Evolutionary conservation across 768 basidiomycete genomes (phyloP).

Genomic region (Candolleomyces aberdarensis): DNA sequence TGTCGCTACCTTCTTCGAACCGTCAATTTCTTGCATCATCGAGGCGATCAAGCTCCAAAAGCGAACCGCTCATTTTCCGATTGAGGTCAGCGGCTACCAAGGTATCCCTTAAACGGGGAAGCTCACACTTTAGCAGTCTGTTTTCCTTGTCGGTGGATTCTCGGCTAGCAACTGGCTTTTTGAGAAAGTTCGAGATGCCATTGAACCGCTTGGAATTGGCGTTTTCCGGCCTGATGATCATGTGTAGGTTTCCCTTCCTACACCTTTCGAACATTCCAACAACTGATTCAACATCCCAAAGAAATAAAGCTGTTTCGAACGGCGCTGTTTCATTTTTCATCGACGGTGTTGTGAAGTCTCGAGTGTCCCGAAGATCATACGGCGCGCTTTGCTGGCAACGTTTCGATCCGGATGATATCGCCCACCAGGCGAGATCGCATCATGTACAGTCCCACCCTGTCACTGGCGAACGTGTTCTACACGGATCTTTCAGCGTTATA

Average conservation of each 20-base stretch:
- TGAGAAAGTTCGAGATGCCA: constrained; percentile 34
- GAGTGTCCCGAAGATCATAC: constrained; percentile 38
- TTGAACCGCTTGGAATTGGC: constrained; percentile 36
- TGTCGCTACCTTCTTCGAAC: constrained; percentile 25
- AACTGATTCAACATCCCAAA: not conserved
- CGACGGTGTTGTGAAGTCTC: constrained; percentile 37
- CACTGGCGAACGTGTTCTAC: not conserved
- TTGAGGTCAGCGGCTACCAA: not conserved
- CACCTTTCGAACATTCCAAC: not conserved
- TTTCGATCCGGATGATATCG: constrained; percentile 28
- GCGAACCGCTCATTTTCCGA: constrained; percentile 8
- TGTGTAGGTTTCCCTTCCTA: constrained; percentile 36
- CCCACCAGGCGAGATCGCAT: constrained; percentile 29
- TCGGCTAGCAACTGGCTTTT: constrained; percentile 55
- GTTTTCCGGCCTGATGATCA: constrained; percentile 52
- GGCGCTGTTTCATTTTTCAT: constrained; percentile 31
- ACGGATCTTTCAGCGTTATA: not conserved
- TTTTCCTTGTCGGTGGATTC: constrained; percentile 57
- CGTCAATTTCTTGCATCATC: constrained; percentile 22
- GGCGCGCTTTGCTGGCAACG: constrained; percentile 29
- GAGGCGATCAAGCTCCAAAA: constrained; percentile 16
- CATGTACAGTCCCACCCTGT: not conserved
- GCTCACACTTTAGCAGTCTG: constrained; percentile 22
- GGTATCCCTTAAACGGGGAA: not conserved
- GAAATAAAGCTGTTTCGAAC: constrained; percentile 19